A percentile compares a stretch with the other conserved stretches of the same genome.
These are phyloP conservation scores for Monilinia vaccinii-corymbosi DNA, from an alignment of 2,329 filamentous ascomycete species.

Conservation along the genomic window DNA sequence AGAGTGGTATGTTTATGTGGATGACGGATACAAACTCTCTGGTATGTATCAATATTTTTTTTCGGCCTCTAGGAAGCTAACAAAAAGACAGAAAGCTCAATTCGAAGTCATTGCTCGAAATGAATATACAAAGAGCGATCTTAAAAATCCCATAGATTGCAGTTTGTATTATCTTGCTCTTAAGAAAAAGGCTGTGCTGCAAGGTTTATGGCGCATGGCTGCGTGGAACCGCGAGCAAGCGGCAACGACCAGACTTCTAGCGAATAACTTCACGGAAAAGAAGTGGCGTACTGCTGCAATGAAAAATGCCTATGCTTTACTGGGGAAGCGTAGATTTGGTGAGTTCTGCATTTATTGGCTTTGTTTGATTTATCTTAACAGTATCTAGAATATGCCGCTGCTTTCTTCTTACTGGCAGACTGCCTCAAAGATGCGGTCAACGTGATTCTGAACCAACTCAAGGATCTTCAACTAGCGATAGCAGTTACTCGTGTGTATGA, in stretches of 20 bases:
- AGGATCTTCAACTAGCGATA: slow-evolving; percentile 83
- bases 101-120: slow-evolving; percentile 89
- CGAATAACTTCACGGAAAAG: slow-evolving; percentile 83
- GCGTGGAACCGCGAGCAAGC: slow-evolving; percentile 78
- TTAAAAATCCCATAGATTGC: slow-evolving; percentile 85
- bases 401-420: slow-evolving; percentile 89
- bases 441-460: slow-evolving; percentile 77
- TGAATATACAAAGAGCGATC: slow-evolving; percentile 81
- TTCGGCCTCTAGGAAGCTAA: slow-evolving; percentile 8
- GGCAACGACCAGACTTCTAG: slow-evolving; percentile 68
- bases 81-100: slow-evolving; percentile 50
- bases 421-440: slow-evolving; percentile 77
- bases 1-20: slow-evolving; percentile 94
- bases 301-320: slow-evolving; percentile 92
- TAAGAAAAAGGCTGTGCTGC: slow-evolving; percentile 79
- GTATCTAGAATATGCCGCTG: slow-evolving; percentile 72
- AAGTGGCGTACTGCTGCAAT: slow-evolving; percentile 83
- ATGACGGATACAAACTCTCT: slow-evolving; percentile 67
- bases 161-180: slow-evolving; percentile 86
- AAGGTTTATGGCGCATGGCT: slow-evolving; percentile 92
- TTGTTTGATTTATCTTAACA: slow-evolving; percentile 11
- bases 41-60: slow-evolving; percentile 41
- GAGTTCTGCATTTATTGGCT: slow-evolving; percentile 23
- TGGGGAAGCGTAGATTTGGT: slow-evolving; percentile 85
- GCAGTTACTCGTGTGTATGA: slow-evolving; percentile 82